These are phyloP conservation scores for Ustilago trichophora DNA, from an alignment of 1,284 basidiomycete species.

Conservation along the genomic window DNA sequence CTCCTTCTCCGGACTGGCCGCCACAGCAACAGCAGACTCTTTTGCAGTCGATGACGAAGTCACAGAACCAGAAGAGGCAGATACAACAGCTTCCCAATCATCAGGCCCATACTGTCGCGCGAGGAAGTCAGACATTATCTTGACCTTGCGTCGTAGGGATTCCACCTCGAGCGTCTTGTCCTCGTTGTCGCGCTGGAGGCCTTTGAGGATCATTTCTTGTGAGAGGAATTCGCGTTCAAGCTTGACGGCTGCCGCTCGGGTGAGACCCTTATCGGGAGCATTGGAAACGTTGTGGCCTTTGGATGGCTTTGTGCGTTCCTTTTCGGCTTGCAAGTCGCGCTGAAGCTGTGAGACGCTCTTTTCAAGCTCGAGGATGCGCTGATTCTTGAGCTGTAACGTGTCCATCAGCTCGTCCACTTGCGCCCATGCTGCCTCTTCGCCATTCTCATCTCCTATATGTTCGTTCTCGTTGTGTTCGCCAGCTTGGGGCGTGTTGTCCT, in stretches of 20 bases:
- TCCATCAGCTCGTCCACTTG: slow-evolving; percentile 49
- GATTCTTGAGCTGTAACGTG: slow-evolving; percentile 38
- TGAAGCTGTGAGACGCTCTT: slow-evolving; percentile 31
- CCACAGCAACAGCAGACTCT: not conserved
- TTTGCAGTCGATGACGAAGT: not conserved
- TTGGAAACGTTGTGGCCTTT: slow-evolving; percentile 1
- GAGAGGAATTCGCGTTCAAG: slow-evolving; percentile 56
- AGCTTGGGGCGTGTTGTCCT: not conserved
- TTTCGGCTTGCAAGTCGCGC: slow-evolving; percentile 30
- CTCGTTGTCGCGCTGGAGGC: slow-evolving; percentile 58
- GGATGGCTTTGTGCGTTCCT: slow-evolving; percentile 25
- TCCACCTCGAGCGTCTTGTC: slow-evolving; percentile 59
- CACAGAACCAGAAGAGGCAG: slow-evolving; percentile 9
- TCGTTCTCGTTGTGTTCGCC: not conserved
- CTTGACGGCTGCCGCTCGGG: slow-evolving; percentile 45
- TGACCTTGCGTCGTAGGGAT: slow-evolving; percentile 39
- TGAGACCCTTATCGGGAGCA: slow-evolving; percentile 34
- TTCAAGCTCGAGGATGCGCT: slow-evolving; percentile 46
- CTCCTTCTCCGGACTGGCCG: slow-evolving; percentile 33
- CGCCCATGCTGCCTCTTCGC: slow-evolving; percentile 37
- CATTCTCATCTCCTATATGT: slow-evolving; percentile 24
- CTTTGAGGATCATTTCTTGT: slow-evolving; percentile 60
- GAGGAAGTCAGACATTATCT: slow-evolving; percentile 53
- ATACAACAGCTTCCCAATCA: slow-evolving; percentile 53
- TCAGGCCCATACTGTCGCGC: slow-evolving; percentile 44